Conservation (phyloP, 139 green algal species). For the Coelastrella sp. region DNA sequence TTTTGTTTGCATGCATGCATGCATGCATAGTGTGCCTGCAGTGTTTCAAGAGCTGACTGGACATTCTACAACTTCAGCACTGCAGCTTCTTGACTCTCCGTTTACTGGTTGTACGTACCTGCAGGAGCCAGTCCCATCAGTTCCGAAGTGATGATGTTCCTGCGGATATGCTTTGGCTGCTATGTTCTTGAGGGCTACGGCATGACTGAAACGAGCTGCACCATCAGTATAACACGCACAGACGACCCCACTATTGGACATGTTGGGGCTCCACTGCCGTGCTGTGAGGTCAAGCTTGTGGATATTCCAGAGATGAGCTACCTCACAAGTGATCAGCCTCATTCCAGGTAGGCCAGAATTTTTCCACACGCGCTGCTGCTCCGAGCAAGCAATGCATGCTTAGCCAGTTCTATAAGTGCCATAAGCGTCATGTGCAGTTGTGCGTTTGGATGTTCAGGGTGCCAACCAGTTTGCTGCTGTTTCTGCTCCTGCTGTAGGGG, state of each 20-base stretch:
- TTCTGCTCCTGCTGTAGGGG: constrained; percentile 52
- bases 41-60: too few species aligned
- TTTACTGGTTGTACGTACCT: too few species aligned
- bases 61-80: too few species aligned
- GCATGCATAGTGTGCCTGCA: too few species aligned
- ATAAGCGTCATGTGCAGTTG: too few species aligned
- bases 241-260: constrained; percentile 81
- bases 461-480: neutral
- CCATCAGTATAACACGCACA: constrained; percentile 76
- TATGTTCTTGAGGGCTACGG: constrained; percentile 81
- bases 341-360: constrained; percentile 84
- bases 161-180: constrained; percentile 91
- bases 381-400: too few species aligned
- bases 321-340: constrained; percentile 79
- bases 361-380: too few species aligned
- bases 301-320: constrained; percentile 99
- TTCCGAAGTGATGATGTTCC: constrained; percentile 93
- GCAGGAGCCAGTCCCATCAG: constrained; percentile 90
- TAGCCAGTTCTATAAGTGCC: neutral
- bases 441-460: too few species aligned
- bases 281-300: constrained; percentile 91
- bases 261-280: constrained; percentile 88
- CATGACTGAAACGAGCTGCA: constrained; percentile 91
- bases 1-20: too few species aligned
- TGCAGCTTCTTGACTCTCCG: too few species aligned